Evolutionary conservation across 2,329 filamentous ascomycete genomes (phyloP), one percentile per base, ranked within the genome.

Genomic region (Falciphora oryzae): DNA sequence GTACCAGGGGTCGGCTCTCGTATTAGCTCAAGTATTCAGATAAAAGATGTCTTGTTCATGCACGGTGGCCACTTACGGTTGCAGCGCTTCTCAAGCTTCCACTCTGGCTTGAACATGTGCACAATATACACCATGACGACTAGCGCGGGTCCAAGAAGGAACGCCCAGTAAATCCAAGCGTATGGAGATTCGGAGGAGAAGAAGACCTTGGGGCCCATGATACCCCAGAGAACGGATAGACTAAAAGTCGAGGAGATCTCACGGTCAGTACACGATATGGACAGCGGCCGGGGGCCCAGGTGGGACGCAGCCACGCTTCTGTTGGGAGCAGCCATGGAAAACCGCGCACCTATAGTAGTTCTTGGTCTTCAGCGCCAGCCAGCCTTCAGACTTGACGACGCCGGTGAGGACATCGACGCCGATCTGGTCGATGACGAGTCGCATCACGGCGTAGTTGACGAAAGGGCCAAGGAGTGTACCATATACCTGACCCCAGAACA

Each of bases 221-320:
- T 65, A 50, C 75, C 75, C 75, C 74, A 76, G 18, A 76, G 66
- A 0, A 77, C 75, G 16, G 71, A 74, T 31, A 72, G 63, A 25
- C 31, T 38, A 25, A 38, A 35, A 10, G 31, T 38, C 11, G 59
- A 16, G 7, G 29, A 60, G 27, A 18, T 35, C n/a, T 59, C 1
- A 10, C n/a, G 18, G 18, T 35, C 4, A 38, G 14, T 8, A n/a
- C 1, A 3, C 59, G 18, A 25, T 18, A 6, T 7, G 38, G 16
- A 44, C 38, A 18, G 38, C 14, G 4, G 38, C 5, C 16, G 18
- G 38, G 38, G 38, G 35, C 35, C 35, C 13, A 38, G 11, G 35
- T 3, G 16, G 6, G 38, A 44, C 3, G 11, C 32, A 10, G 7
- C 8, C 8, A 10, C 11, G 32, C 32, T 32, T 32, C 8, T 10